phyloP scores from a whole-genome alignment of 2,329 filamentous ascomycete species.

The Aspergillus udagawae region DNA sequence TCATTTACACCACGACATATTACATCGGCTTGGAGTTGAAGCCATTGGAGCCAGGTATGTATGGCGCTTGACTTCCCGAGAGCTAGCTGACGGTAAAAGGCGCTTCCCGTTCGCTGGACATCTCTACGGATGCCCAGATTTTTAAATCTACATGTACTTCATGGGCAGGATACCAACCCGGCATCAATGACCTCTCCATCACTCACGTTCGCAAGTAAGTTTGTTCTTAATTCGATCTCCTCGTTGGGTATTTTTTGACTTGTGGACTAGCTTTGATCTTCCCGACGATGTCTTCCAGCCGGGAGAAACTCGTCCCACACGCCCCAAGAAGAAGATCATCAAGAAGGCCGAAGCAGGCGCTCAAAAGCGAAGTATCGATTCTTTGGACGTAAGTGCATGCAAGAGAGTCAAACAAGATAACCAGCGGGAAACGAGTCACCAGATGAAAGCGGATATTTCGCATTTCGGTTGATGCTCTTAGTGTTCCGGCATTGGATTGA shows the following conservation, averaged over 20 bases:
- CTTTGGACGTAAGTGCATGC: constrained; percentile 41
- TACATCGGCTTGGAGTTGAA: constrained; percentile 86
- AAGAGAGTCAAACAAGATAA: constrained; percentile 22
- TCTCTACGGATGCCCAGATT: constrained; percentile 71
- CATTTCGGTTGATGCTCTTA: constrained; percentile 13
- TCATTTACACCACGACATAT: constrained; percentile 83
- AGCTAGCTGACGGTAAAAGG: constrained; percentile 34
- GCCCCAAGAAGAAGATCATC: constrained; percentile 52
- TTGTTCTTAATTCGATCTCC: neutral
- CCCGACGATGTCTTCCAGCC: constrained; percentile 83
- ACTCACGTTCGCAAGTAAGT: constrained; percentile 82
- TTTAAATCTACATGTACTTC: constrained; percentile 79
- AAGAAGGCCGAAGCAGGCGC: constrained; percentile 32
- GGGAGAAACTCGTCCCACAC: constrained; percentile 67
- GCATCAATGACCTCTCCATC: constrained; percentile 74
- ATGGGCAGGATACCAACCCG: constrained; percentile 70
- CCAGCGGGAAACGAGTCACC: constrained; percentile 20
- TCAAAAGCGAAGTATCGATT: constrained; percentile 38
- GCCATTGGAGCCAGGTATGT: constrained; percentile 67
- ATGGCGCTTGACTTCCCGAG: constrained; percentile 6
- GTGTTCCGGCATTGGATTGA: constrained; percentile 22
- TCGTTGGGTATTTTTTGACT: constrained; percentile 12
- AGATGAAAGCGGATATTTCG: constrained; percentile 18
- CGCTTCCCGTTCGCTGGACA: constrained; percentile 48
- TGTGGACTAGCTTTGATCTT: constrained; percentile 65